Conservation (phyloP, 805 yeast genomes). For the Debaryomyces maramus region DNA sequence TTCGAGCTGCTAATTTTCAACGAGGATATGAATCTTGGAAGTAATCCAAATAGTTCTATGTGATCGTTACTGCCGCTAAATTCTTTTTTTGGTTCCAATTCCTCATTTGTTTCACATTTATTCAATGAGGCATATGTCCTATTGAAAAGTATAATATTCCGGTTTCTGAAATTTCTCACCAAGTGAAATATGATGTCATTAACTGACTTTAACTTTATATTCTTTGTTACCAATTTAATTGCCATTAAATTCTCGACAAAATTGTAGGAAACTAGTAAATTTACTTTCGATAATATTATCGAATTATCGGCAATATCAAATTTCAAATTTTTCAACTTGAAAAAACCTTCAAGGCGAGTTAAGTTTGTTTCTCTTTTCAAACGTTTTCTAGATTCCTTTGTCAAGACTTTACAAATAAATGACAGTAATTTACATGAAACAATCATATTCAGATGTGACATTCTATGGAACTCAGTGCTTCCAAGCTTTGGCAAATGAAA, state of each 20-base stretch:
- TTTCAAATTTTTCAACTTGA: constrained; percentile 32
- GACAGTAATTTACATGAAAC: constrained; percentile 22
- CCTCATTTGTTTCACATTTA: background rate
- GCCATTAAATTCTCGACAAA: constrained; percentile 20
- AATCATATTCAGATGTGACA: constrained; percentile 26
- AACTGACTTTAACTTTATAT: constrained; percentile 30
- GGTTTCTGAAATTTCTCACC: constrained; percentile 32
- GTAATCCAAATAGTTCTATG: constrained; percentile 29
- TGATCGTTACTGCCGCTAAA: constrained; percentile 4
- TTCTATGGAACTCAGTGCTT: constrained; percentile 21
- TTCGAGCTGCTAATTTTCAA: constrained; percentile 26
- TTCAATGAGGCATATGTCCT: constrained; percentile 17
- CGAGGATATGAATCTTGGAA: constrained; percentile 29
- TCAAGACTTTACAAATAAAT: constrained; percentile 27
- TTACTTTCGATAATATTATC: constrained; percentile 26
- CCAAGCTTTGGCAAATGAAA: constrained; percentile 32
- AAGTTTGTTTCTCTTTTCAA: background rate
- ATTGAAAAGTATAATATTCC: constrained; percentile 25
- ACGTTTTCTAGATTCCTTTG: constrained; percentile 18
- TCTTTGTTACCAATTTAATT: constrained; percentile 25
- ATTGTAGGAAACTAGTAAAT: constrained; percentile 26
- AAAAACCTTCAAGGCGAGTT: constrained; percentile 18
- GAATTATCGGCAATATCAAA: constrained; percentile 33
- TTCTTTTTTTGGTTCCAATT: background rate
- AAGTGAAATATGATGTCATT: constrained; percentile 39